A percentile compares a stretch with the other conserved stretches of the same genome.
Evolutionary conservation across 1,139 yeast genomes (phyloP).

Genomic region (Trichomonascaceae sp.): DNA sequence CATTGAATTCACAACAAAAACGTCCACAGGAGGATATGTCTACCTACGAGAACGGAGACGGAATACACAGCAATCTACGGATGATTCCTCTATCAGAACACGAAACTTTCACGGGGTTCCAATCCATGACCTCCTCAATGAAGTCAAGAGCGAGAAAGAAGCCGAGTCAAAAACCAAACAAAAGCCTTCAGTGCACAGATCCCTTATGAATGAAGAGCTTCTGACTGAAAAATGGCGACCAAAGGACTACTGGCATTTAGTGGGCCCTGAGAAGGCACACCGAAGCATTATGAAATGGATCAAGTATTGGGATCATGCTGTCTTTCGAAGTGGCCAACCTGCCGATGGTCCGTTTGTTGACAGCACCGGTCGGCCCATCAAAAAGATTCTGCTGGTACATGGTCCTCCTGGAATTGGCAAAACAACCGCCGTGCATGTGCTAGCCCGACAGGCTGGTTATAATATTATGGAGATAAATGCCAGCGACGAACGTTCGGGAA

Average conservation of each 20-base stretch:
- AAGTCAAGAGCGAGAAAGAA: slow-evolving; percentile 8
- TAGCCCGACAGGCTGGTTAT: slow-evolving; percentile 71
- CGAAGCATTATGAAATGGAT: slow-evolving; percentile 67
- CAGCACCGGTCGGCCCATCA: slow-evolving; percentile 41
- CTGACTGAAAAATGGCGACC: slow-evolving; percentile 83
- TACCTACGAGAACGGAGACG: too few relatives aligned
- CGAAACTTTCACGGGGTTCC: slow-evolving; percentile 21
- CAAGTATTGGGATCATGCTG: slow-evolving; percentile 63
- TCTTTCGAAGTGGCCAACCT: slow-evolving; percentile 26
- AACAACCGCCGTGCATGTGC: slow-evolving; percentile 79
- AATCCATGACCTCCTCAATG: slow-evolving; percentile 16
- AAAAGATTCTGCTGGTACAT: slow-evolving; percentile 56
- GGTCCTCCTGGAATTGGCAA: slow-evolving; percentile 98
- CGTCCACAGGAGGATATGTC: neutral
- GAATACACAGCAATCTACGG: too few relatives aligned
- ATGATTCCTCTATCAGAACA: too few relatives aligned
- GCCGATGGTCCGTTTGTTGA: neutral
- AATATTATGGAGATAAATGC: slow-evolving; percentile 83
- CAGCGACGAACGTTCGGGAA: slow-evolving; percentile 71
- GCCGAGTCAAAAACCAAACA: slow-evolving; percentile 1
- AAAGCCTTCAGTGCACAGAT: neutral
- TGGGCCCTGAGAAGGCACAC: slow-evolving; percentile 73
- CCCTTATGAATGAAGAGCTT: slow-evolving; percentile 5
- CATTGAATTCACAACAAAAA: neutral
- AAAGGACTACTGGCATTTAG: slow-evolving; percentile 49